These are phyloP conservation scores for Cynara cardunculus DNA, from an alignment of 129 eudicot genomes.

Conservation along the genomic window DNA sequence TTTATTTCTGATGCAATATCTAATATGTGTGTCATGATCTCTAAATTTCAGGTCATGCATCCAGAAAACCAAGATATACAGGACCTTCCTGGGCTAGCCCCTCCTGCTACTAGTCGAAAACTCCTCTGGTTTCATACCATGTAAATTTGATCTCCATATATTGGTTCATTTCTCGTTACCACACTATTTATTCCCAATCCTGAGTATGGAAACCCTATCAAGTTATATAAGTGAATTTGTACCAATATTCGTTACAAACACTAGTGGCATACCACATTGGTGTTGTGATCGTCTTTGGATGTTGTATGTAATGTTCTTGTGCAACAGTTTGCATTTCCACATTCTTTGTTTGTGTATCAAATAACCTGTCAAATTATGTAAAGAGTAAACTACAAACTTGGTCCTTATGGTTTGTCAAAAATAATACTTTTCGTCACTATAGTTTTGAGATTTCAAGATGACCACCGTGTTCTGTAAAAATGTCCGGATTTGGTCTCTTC, in stretches of 20 bases:
- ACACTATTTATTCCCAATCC: background rate
- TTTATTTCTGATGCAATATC: background rate
- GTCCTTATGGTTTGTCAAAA: no score
- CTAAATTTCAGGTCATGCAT: background rate
- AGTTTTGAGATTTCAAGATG: no score
- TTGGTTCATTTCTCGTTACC: background rate
- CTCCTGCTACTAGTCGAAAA: background rate
- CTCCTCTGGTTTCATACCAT: background rate
- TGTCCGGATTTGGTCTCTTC: no score
- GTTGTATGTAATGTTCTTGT: background rate
- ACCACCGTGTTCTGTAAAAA: no score
- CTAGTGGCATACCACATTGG: background rate
- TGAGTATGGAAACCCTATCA: background rate
- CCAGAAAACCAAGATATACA: background rate
- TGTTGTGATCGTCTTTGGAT: background rate
- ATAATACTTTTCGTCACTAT: no score
- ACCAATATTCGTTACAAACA: background rate
- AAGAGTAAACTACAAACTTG: no score
- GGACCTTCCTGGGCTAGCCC: background rate
- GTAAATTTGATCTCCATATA: background rate
- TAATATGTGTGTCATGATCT: background rate
- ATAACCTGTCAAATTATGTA: background rate
- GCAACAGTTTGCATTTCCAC: background rate
- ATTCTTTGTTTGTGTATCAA: background rate
- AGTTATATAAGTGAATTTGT: background rate